These are phyloP conservation scores for Austroboletus eburneus DNA, from an alignment of 768 basidiomycete species.

Conservation along the genomic window DNA sequence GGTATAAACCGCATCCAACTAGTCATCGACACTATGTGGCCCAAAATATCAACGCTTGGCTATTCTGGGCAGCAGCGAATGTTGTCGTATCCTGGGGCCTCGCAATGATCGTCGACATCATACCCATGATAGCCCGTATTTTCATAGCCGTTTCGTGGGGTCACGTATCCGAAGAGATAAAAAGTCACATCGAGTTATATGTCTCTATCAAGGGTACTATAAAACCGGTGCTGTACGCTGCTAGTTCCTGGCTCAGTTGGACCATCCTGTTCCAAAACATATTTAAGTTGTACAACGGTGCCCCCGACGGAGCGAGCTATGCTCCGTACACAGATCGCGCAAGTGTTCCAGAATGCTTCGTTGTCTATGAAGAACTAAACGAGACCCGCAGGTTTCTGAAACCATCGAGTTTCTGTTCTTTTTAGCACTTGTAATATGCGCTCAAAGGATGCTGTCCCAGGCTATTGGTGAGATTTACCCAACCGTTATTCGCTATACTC, in stretches of 20 bases:
- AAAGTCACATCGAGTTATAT: slow-evolving; percentile 65
- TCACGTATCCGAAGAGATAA: slow-evolving; percentile 66
- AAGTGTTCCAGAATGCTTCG: slow-evolving; percentile 12
- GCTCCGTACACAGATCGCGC: slow-evolving; percentile 62
- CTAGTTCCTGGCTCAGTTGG: slow-evolving; percentile 70
- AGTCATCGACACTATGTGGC: slow-evolving; percentile 55
- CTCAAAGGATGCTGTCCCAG: slow-evolving; percentile 67
- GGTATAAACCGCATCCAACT: slow-evolving; percentile 59
- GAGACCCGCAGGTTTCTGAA: slow-evolving; percentile 45
- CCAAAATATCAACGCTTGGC: slow-evolving; percentile 70
- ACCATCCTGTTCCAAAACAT: slow-evolving; percentile 68
- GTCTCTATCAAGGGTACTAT: slow-evolving; percentile 63
- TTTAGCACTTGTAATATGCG: slow-evolving; percentile 56
- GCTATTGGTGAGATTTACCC: slow-evolving; percentile 39
- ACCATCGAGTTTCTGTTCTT: slow-evolving; percentile 75
- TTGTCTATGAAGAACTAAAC: not conserved
- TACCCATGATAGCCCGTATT: slow-evolving; percentile 52
- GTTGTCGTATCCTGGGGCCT: slow-evolving; percentile 76
- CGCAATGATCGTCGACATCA: slow-evolving; percentile 64
- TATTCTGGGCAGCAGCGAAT: slow-evolving; percentile 80
- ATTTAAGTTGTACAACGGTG: slow-evolving; percentile 49
- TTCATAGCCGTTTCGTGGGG: slow-evolving; percentile 65
- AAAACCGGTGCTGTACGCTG: slow-evolving; percentile 72
- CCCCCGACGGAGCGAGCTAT: slow-evolving; percentile 38
- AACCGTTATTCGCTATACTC: not conserved